Percentiles rank a stretch among this genome's conserved stretches.
phyloP scores from a whole-genome alignment of 148 eudicot genomes.

The Bassia scoparia region DNA sequence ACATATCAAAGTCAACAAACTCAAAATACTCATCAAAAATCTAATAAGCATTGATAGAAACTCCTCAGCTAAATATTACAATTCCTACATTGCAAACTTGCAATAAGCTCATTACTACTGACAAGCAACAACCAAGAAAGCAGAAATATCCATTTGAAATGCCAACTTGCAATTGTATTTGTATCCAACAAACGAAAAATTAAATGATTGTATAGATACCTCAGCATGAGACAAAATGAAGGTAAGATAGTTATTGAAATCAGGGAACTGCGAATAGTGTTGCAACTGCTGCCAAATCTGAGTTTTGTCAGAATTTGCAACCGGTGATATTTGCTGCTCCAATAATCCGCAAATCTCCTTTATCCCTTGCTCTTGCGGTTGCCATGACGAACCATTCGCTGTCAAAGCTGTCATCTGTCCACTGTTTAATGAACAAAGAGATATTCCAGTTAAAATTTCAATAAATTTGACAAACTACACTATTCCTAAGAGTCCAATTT shows the following conservation, averaged over 20 bases:
- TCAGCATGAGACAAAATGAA: slow-evolving; percentile 83
- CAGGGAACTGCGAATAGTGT: slow-evolving; percentile 83
- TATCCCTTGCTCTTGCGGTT: slow-evolving; percentile 89
- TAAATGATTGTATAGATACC: slow-evolving; percentile 29
- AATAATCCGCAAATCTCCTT: slow-evolving; percentile 75
- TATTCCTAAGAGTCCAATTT: no score
- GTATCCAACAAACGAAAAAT: neutral
- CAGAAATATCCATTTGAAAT: neutral
- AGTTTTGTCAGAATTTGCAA: slow-evolving; percentile 58
- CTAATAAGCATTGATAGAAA: no score
- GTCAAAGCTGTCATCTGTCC: slow-evolving; percentile 28
- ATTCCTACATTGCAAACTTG: no score
- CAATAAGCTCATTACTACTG: no score
- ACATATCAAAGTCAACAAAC: no score
- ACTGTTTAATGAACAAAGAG: neutral
- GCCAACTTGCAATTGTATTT: neutral
- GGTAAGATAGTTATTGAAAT: slow-evolving; percentile 89
- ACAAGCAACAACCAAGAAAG: neutral
- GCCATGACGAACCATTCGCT: slow-evolving; percentile 51
- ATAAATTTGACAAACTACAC: no score
- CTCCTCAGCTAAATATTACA: slow-evolving; percentile 5
- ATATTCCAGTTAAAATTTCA: no score
- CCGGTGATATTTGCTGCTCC: slow-evolving; percentile 84
- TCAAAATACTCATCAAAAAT: no score
- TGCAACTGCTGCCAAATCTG: slow-evolving; percentile 82